Evolutionary conservation across 495 filamentous ascomycete species (phyloP), one percentile per base, ranked within the genome.

Genomic region (Penicillium odoratum): DNA sequence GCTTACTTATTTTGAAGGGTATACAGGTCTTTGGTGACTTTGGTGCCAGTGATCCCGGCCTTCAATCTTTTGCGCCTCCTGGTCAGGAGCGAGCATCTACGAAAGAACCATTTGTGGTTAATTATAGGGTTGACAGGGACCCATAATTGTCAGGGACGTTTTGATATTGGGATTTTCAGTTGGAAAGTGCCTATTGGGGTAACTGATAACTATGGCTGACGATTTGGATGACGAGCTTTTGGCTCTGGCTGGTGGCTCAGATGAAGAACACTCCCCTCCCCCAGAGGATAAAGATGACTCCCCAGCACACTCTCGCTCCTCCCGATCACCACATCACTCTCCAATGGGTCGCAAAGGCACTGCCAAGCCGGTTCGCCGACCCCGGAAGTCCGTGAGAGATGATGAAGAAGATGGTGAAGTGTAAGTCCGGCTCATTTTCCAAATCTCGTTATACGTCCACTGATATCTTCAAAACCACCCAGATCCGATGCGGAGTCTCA

Each of bases 161-260:
- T 29, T 18, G 26, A 7, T 8, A 26, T 46, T 55, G 52, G 16
- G n/a, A 45, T 25, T 25, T 29, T 45, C 3, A 34, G 21, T 11
- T 9, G 11, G 11, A 21, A 48, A 34, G 31, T 48, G 43, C 33
- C 26, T 33, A n/a, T 51, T 57, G 38, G 46, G 38, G 30, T 38
- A 46, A 15, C 61, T 67, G 66, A 33, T 61, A 69, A 77, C 54
- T 28, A 80, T 80, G 77, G 70, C 77, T 78, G 86, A 88, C 55
- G 89, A 91, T 65, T 80, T 96, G 58, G 92, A 96, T 66, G 90
- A 90, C 53, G 91, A 96, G 73, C 81, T 96, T 63, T 87, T 96
- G 52, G 91, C 89, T 58, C 83, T 97, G 52, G 92, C 92, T 16
- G 92, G 91, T 71, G 77, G 77, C 63, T 82, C 80, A 55, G 83